These are phyloP conservation scores for Peterozyma xylosa DNA, from an alignment of 805 yeast genomes.

Conservation along the genomic window DNA sequence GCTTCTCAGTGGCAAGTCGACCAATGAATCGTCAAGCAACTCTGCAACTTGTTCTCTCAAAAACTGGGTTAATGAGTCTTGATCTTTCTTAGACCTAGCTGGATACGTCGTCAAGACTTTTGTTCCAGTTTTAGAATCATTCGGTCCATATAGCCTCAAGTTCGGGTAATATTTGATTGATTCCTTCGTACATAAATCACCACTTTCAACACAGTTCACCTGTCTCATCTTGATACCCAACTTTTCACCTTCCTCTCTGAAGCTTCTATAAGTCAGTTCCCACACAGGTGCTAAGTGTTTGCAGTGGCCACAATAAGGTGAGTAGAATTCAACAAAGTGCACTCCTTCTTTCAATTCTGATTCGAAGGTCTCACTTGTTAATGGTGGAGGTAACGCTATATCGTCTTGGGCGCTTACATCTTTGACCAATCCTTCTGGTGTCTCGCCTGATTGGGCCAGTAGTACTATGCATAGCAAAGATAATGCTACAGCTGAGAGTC, in stretches of 20 bases:
- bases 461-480: too few relatives aligned
- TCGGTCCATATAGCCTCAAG: constrained; percentile 61
- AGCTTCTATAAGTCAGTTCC: constrained; percentile 54
- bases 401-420: constrained; percentile 2
- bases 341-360: constrained; percentile 39
- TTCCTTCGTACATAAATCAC: constrained; percentile 75
- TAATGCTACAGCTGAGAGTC: too few relatives aligned
- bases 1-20: constrained; percentile 1
- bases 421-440: neutral
- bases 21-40: constrained; percentile 8
- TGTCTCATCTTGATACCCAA: constrained; percentile 54
- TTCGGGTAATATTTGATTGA: constrained; percentile 62
- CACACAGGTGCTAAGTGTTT: constrained; percentile 72
- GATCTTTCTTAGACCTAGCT: constrained; percentile 31
- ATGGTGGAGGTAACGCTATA: constrained; percentile 35
- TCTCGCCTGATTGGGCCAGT: constrained; percentile 3
- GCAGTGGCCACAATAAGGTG: constrained; percentile 89
- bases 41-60: constrained; percentile 47
- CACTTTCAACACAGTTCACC: constrained; percentile 80
- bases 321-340: constrained; percentile 79
- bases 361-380: constrained; percentile 46
- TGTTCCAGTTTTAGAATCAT: constrained; percentile 27
- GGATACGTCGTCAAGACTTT: constrained; percentile 41
- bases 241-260: constrained; percentile 34
- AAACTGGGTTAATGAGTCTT: constrained; percentile 43